Evolutionary conservation across 148 eudicot genomes (phyloP).

Genomic region (Arctostaphylos glauca): DNA sequence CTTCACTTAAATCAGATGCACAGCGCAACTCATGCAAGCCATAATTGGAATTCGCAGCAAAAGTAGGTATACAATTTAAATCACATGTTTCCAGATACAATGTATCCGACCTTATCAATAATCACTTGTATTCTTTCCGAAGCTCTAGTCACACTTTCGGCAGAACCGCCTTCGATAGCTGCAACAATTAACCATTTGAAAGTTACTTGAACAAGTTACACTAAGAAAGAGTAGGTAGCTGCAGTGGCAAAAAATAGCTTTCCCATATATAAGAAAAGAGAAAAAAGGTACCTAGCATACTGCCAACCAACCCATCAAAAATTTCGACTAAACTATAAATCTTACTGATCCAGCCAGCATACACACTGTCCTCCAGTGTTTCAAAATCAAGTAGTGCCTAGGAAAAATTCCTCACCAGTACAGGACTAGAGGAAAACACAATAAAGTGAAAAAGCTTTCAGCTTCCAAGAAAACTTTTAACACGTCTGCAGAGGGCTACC

Average conservation of each 20-base stretch:
- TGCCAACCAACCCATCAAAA: slow-evolving; percentile 11
- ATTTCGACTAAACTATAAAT: not conserved
- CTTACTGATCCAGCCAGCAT: not conserved
- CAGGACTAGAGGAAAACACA: not conserved
- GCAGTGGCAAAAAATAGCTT: not conserved
- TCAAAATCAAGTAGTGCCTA: not conserved
- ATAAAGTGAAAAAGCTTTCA: not conserved
- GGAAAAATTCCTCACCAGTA: not conserved
- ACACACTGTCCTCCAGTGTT: not conserved
- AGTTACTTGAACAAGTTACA: slow-evolving; percentile 9
- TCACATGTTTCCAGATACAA: not conserved
- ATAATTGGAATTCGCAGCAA: not conserved
- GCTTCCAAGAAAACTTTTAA: not conserved
- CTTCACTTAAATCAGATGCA: slow-evolving; percentile 3
- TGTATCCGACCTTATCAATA: slow-evolving; percentile 24
- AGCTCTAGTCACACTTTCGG: slow-evolving; percentile 20
- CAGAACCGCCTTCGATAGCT: slow-evolving; percentile 25
- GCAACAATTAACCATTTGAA: slow-evolving; percentile 10
- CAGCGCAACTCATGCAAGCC: not conserved
- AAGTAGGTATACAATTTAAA: slow-evolving; percentile 3
- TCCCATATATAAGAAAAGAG: not conserved
- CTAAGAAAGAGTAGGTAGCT: slow-evolving; percentile 7
- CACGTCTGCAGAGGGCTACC: not conserved
- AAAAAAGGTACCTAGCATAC: not conserved
- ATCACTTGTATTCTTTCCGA: slow-evolving; percentile 23